Evolutionary conservation across 129 eudicot species (phyloP).

Genomic region (Tagetes erecta): DNA sequence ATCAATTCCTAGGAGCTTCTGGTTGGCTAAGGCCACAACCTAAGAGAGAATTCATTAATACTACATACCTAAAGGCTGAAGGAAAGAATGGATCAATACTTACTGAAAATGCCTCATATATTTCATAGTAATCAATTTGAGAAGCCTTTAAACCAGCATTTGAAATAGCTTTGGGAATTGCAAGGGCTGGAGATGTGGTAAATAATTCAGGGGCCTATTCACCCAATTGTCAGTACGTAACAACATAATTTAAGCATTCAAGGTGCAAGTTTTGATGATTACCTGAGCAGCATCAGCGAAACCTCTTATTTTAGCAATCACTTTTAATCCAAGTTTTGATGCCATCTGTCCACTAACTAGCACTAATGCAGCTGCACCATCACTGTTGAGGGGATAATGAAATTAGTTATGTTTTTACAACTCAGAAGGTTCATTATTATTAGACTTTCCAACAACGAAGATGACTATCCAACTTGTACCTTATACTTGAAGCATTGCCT

Average conservation of each 20-base stretch:
- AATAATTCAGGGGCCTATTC: constrained; percentile 86
- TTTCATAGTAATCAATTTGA: constrained; percentile 75
- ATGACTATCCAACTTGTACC: no score
- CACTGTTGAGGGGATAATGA: constrained; percentile 47
- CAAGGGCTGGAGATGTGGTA: constrained; percentile 92
- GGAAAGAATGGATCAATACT: constrained; percentile 24
- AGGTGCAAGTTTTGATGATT: constrained; percentile 12
- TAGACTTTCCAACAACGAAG: no score
- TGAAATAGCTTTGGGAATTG: constrained; percentile 87
- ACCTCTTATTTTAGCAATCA: constrained; percentile 78
- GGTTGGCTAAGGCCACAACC: no score
- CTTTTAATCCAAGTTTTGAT: constrained; percentile 60
- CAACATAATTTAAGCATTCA: constrained; percentile 4
- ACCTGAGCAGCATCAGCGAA: constrained; percentile 98
- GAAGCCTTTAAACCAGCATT: constrained; percentile 81
- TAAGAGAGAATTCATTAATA: no score
- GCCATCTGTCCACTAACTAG: constrained; percentile 93
- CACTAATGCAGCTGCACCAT: constrained; percentile 95
- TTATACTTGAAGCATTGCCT: constrained; percentile 89
- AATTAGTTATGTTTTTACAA: not conserved
- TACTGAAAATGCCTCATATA: constrained; percentile 94
- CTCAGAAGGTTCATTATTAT: constrained; percentile 5
- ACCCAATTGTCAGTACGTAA: not conserved
- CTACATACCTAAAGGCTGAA: constrained; percentile 55
- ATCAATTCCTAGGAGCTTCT: no score